phyloP scores from a whole-genome alignment of 441 rosid species.

The Populus hybrid region DNA sequence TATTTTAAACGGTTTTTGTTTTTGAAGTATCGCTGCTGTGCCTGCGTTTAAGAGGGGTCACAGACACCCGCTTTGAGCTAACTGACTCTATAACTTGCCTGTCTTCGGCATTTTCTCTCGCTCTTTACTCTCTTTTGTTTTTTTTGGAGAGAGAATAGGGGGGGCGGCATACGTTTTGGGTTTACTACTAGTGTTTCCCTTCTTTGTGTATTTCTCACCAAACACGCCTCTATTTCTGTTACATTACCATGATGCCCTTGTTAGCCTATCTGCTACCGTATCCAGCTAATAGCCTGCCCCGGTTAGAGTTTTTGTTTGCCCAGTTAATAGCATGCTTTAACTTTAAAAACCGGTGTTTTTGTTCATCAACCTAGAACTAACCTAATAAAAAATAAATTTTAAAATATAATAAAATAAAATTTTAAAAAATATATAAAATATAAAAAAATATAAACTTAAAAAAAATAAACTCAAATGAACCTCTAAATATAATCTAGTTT shows the following conservation, averaged over 20 bases:
- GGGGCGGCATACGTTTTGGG: not conserved
- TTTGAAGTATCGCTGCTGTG: slow-evolving; percentile 3
- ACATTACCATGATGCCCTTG: slow-evolving; percentile 10
- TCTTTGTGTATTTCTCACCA: not conserved
- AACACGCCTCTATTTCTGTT: slow-evolving; percentile 12
- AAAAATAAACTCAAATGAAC: no score
- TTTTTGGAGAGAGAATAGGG: not conserved
- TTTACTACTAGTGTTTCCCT: not conserved
- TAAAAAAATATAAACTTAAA: no score
- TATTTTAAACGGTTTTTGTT: slow-evolving; percentile 7
- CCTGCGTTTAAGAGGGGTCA: not conserved
- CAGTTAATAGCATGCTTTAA: not conserved
- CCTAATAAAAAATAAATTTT: no score
- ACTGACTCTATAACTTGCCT: slow-evolving; percentile 1
- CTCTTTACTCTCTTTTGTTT: not conserved
- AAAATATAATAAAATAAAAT: no score
- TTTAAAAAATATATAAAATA: no score
- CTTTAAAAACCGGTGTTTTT: no score
- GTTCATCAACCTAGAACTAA: rapidly evolving
- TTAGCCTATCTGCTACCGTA: not conserved
- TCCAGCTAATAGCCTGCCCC: no score
- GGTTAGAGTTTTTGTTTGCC: not conserved
- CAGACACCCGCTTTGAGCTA: not conserved
- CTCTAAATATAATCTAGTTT: no score
- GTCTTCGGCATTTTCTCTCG: slow-evolving; percentile 26